Percentiles rank a stretch among this genome's conserved stretches.
Conservation (phyloP, 768 basidiomycete genomes). For the Mrakia blollopis region DNA sequence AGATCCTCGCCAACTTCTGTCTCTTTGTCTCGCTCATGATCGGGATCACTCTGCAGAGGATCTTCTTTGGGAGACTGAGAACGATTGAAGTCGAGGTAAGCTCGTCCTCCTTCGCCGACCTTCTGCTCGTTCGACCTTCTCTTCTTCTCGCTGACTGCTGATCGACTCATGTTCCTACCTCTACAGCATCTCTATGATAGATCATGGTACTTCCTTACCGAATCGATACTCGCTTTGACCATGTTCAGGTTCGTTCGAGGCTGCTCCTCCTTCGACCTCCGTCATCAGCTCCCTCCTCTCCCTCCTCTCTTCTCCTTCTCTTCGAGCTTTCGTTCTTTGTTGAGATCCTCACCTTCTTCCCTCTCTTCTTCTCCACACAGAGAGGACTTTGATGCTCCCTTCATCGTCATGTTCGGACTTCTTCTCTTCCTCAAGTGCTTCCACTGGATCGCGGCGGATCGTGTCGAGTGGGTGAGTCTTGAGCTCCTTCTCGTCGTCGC, state of each 20-base stretch:
- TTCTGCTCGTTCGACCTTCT: not conserved
- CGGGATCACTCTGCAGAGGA: conserved; percentile 69
- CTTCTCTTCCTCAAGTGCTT: conserved; percentile 93
- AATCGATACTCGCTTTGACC: conserved; percentile 90
- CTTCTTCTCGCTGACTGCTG: conserved; percentile 13
- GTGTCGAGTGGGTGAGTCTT: conserved; percentile 82
- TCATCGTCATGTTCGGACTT: conserved; percentile 90
- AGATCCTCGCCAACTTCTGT: conserved; percentile 90
- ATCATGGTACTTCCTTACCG: conserved; percentile 96
- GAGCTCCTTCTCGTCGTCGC: not conserved
- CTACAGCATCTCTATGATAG: conserved; percentile 85
- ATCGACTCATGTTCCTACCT: not conserved
- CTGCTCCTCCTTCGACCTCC: no score
- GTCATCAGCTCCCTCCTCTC: not conserved
- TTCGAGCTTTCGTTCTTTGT: not conserved
- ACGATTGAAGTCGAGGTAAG: conserved; percentile 86
- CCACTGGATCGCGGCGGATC: conserved; percentile 92
- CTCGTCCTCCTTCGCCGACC: conserved; percentile 7
- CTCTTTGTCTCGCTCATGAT: conserved; percentile 68
- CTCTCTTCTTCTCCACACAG: conserved; percentile 25
- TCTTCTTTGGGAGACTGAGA: conserved; percentile 87
- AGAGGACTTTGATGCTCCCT: conserved; percentile 47
- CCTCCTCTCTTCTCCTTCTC: not conserved
- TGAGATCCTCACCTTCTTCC: not conserved
- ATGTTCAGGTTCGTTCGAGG: conserved; percentile 62